phyloP scores from a whole-genome alignment of 2,329 filamentous ascomycete genomes.

The Gremmenia infestans region DNA sequence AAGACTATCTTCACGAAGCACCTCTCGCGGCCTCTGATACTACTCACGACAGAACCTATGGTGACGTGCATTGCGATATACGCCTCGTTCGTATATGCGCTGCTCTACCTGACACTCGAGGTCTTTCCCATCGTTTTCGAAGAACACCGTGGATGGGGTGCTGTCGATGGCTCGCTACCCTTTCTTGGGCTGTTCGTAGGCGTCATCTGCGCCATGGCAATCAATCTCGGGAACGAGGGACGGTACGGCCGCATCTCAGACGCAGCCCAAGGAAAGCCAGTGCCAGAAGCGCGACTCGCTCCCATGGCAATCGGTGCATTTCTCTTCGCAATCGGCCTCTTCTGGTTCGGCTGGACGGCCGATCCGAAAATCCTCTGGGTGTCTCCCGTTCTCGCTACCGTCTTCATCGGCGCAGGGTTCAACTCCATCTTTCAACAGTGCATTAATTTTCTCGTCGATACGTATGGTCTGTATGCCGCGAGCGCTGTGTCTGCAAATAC shows the following conservation, averaged over 20 bases:
- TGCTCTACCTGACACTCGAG: constrained; percentile 58
- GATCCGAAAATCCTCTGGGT: constrained; percentile 22
- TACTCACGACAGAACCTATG: constrained; percentile 54
- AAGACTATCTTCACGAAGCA: constrained; percentile 29
- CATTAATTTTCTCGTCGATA: constrained; percentile 34
- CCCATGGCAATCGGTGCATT: constrained; percentile 40
- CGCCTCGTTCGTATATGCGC: constrained; percentile 66
- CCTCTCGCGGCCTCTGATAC: constrained; percentile 32
- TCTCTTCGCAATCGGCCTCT: constrained; percentile 27
- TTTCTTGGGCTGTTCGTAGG: constrained; percentile 45
- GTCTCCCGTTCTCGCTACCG: constrained; percentile 21
- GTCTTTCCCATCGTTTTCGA: constrained; percentile 61
- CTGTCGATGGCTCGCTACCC: constrained; percentile 55
- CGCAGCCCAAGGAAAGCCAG: constrained; percentile 35
- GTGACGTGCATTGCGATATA: constrained; percentile 64
- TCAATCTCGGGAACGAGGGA: constrained; percentile 34
- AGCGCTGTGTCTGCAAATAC: constrained; percentile 42
- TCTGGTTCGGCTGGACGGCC: constrained; percentile 30
- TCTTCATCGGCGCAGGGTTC: constrained; percentile 27
- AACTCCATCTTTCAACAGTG: constrained; percentile 32
- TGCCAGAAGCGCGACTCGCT: constrained; percentile 42
- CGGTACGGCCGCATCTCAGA: constrained; percentile 24
- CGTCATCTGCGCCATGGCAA: constrained; percentile 46
- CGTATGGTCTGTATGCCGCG: constrained; percentile 44
- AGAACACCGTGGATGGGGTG: constrained; percentile 54